Conservation (phyloP, 108 stramenopile genomes). For the Mediolabrus comicus region DNA sequence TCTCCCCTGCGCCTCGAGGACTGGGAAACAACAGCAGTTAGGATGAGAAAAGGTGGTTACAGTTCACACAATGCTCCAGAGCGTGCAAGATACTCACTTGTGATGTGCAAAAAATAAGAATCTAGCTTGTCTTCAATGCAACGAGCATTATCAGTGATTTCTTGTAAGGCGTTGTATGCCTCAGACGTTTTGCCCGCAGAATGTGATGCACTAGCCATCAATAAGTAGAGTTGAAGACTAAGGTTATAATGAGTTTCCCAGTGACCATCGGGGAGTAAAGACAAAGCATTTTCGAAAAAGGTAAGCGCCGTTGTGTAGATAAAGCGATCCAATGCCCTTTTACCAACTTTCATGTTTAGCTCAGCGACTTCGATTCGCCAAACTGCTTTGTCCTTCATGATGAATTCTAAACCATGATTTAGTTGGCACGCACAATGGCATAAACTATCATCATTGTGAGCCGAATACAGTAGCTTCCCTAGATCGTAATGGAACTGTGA, state of each 20-base stretch:
- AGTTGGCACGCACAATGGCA: neutral
- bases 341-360: conserved; percentile 18
- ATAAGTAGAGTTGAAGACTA: neutral
- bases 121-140: neutral
- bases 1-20: neutral
- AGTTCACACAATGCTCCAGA: neutral
- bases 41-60: neutral
- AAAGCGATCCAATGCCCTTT: conserved; percentile 27
- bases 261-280: conserved; percentile 5
- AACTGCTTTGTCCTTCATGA: conserved; percentile 8
- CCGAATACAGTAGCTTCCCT: neutral
- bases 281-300: conserved; percentile 11
- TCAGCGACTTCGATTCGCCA: conserved; percentile 1
- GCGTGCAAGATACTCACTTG: neutral
- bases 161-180: neutral
- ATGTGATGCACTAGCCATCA: neutral
- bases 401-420: neutral
- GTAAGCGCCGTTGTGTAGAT: conserved; percentile 20
- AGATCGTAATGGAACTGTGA: conserved; percentile 2
- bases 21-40: neutral
- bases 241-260: conserved; percentile 18
- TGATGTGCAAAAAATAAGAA: neutral
- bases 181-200: neutral
- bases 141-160: neutral
- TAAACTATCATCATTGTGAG: neutral